Evolutionary conservation across 305 asterid species (phyloP).

Genomic region (Solanum hybrid): DNA sequence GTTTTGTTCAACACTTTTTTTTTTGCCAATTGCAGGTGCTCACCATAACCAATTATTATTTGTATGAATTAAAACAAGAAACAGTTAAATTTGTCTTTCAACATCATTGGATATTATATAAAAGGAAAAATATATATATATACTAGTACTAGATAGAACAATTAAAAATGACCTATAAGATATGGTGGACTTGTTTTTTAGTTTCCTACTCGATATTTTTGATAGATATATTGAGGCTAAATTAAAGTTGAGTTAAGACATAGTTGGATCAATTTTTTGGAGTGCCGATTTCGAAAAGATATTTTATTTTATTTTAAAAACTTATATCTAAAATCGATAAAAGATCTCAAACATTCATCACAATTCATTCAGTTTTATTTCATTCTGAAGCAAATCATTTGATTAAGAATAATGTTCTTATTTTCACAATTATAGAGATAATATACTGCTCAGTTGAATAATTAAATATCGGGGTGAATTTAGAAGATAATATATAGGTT

Average conservation of each 20-base stretch:
- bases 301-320: neutral
- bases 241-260: neutral
- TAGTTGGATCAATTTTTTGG: neutral
- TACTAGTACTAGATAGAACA: neutral
- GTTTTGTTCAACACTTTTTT: neutral
- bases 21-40: neutral
- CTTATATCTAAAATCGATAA: neutral
- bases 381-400: neutral
- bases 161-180: neutral
- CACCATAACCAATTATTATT: neutral
- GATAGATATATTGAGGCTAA: no score
- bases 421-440: neutral
- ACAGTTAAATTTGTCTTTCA: neutral
- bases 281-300: neutral
- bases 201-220: neutral
- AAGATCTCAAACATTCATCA: neutral
- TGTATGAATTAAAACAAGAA: neutral
- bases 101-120: neutral
- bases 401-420: neutral
- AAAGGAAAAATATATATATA: neutral
- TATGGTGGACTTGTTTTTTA: neutral
- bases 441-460: neutral
- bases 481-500: neutral
- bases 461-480: neutral
- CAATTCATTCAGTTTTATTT: neutral